A percentile compares a stretch with the other conserved stretches of the same genome.
Conservation (phyloP, 2,329 filamentous ascomycete species). For the Nigrospora osmanthi region DNA sequence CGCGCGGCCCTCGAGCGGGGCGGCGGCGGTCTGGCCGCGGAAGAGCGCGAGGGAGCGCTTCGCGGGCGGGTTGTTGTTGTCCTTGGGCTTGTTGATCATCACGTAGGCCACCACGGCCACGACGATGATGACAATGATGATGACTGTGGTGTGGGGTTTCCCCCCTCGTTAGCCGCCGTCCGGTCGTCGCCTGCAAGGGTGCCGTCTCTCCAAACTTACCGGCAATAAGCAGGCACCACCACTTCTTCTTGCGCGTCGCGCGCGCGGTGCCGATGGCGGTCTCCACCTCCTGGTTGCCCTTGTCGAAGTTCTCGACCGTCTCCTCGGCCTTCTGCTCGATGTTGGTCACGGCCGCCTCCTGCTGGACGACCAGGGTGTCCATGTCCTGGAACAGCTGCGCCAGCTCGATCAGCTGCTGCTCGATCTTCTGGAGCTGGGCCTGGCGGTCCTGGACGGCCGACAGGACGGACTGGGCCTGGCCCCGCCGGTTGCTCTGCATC, state of each 20-base stretch:
- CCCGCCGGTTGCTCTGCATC: constrained; percentile 71
- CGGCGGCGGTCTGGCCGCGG: constrained; percentile 2
- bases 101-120: constrained; percentile 33
- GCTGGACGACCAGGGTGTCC: constrained; percentile 76
- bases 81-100: constrained; percentile 4
- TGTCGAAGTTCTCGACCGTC: constrained; percentile 73
- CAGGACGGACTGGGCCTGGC: constrained; percentile 73
- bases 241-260: constrained; percentile 86
- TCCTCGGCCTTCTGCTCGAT: constrained; percentile 87
- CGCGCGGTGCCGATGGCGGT: constrained; percentile 77
- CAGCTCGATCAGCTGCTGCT: constrained; percentile 81
- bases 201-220: constrained; percentile 30
- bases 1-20: neutral
- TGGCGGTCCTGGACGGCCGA: constrained; percentile 77
- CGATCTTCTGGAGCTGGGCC: constrained; percentile 83
- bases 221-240: constrained; percentile 79
- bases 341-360: constrained; percentile 70
- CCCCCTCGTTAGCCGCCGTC: constrained; percentile 14
- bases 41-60: constrained; percentile 6
- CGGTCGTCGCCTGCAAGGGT: neutral
- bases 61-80: no score
- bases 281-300: constrained; percentile 77
- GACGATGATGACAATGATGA: constrained; percentile 44
- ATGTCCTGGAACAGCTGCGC: constrained; percentile 85
- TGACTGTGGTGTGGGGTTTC: constrained; percentile 35